Base-by-base conservation (phyloP, 345 rosid species). In the Citropsis articulata region DNA sequence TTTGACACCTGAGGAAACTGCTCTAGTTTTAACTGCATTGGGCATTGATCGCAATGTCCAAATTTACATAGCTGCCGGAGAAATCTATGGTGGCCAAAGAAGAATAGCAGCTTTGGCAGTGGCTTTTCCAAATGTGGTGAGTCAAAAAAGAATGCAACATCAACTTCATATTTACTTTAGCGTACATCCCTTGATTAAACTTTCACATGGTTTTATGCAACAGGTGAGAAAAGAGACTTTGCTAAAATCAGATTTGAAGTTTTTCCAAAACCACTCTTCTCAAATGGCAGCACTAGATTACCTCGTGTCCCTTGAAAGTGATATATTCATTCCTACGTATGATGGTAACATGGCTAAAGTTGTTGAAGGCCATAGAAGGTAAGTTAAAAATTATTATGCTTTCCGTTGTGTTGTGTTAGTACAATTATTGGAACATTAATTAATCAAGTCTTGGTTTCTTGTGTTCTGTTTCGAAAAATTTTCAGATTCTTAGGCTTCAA, bases 331-430 rank as follows among this genome's bases (percentile, higher is more conserved):
- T 80, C 98, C 98, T 36, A 95, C 98, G 6, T 88, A 91, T 75
- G 94, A 93, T 60, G 98, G 98, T 65, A 95, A 95, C 84, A 93
- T 95, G 98, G 98, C 98, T 38, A 95, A 85, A 87, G 98, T 95
- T n/a, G 98, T 95, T 21, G 98, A 93, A 91, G 98, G 98, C 83
- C 98, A 95, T 81, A 90, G 98, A 70, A 93, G 98, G 98, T 95
- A 83, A 71, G 36, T 60, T 25, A 28, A 1, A 36, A 62, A 9
- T 5, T 3, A 4, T 18, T 67, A 6, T 35, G 19, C 5, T 42
- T 68, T 75, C 13, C 4, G 6, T 45, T 75, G 40, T 4, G 21
- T 30, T 48, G 25, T 25, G 28, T 64, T 53, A 25, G 35, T 64
- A 64, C 67, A 30, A 28, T 21, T 50, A 1, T 8, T 16, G 35